Conservation (phyloP, 2,329 filamentous ascomycete species). For the Remersonia thermophila region DNA sequence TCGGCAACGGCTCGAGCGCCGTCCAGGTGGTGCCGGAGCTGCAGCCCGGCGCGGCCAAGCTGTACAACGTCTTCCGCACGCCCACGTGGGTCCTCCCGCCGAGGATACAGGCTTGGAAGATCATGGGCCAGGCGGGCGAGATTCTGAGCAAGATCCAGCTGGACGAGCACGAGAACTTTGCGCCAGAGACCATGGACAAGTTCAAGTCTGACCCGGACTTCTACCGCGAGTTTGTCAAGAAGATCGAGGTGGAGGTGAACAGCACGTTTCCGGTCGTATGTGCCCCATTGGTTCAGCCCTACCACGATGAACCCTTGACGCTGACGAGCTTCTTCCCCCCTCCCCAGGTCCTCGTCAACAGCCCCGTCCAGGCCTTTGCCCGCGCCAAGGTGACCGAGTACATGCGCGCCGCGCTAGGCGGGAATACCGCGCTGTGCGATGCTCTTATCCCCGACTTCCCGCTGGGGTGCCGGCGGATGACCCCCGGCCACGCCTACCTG, state of each 20-base stretch:
- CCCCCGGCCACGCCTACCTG: constrained; percentile 38
- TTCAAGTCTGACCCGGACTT: constrained; percentile 34
- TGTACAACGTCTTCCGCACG: constrained; percentile 29
- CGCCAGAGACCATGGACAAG: constrained; percentile 30
- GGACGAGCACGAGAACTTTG: constrained; percentile 31
- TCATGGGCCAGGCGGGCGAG: constrained; percentile 25
- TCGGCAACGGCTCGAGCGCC: constrained; percentile 43
- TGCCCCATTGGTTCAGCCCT: neutral
- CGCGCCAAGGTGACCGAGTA: constrained; percentile 30
- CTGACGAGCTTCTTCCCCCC: constrained; percentile 4
- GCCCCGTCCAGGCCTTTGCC: constrained; percentile 30
- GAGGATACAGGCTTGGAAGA: constrained; percentile 25
- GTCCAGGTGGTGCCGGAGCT: constrained; percentile 41
- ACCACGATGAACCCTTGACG: neutral
- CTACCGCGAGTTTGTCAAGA: constrained; percentile 35
- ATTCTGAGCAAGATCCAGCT: constrained; percentile 29
- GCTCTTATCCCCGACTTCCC: constrained; percentile 38
- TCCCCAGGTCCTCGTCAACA: constrained; percentile 27
- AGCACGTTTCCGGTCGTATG: constrained; percentile 31
- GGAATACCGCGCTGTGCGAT: constrained; percentile 37
- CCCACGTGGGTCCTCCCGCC: constrained; percentile 31
- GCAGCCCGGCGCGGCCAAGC: constrained; percentile 30
- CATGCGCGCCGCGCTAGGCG: constrained; percentile 35
- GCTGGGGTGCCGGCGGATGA: constrained; percentile 37
- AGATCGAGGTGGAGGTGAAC: constrained; percentile 33